Conservation (phyloP, 2,329 filamentous ascomycete genomes). For the Phialocephala subalpina region DNA sequence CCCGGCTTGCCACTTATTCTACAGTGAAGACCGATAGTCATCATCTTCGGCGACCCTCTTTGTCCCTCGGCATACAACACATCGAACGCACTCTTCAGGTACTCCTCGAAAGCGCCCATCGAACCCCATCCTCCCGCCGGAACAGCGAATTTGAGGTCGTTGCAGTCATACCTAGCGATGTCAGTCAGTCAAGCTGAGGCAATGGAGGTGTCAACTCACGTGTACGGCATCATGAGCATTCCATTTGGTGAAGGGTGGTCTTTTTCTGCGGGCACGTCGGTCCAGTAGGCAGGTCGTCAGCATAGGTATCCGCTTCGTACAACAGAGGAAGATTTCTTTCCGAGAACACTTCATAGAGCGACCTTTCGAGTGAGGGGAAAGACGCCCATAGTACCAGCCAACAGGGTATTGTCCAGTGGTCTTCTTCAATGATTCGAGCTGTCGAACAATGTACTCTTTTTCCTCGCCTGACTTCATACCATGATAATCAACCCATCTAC, state of each 20-base stretch:
- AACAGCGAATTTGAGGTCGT: conserved; percentile 26
- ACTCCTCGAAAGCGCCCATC: conserved; percentile 31
- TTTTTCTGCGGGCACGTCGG: conserved; percentile 57
- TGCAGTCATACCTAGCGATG: conserved; percentile 19
- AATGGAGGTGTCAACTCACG: background rate
- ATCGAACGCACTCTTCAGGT: conserved; percentile 59
- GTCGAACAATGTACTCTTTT: conserved; percentile 46
- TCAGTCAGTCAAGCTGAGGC: background rate
- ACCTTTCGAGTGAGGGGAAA: conserved; percentile 49
- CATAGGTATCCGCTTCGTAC: conserved; percentile 58
- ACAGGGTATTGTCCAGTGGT: conserved; percentile 43
- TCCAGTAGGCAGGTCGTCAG: conserved; percentile 63
- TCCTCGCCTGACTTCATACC: conserved; percentile 46
- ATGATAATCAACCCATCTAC: conserved; percentile 49
- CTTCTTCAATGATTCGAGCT: conserved; percentile 42
- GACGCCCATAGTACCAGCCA: conserved; percentile 43
- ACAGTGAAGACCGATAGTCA: conserved; percentile 62
- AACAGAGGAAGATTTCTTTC: conserved; percentile 57
- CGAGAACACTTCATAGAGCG: conserved; percentile 54
- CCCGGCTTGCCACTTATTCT: conserved; percentile 59
- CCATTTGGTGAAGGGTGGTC: conserved; percentile 38
- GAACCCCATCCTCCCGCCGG: conserved; percentile 16
- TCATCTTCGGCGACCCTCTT: conserved; percentile 56
- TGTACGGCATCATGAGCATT: conserved; percentile 51
- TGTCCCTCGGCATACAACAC: conserved; percentile 53